A percentile compares a stretch with the other conserved stretches of the same genome.
These are phyloP conservation scores for Aspergillus indologenus DNA, from an alignment of 495 filamentous ascomycete genomes.

Conservation along the genomic window DNA sequence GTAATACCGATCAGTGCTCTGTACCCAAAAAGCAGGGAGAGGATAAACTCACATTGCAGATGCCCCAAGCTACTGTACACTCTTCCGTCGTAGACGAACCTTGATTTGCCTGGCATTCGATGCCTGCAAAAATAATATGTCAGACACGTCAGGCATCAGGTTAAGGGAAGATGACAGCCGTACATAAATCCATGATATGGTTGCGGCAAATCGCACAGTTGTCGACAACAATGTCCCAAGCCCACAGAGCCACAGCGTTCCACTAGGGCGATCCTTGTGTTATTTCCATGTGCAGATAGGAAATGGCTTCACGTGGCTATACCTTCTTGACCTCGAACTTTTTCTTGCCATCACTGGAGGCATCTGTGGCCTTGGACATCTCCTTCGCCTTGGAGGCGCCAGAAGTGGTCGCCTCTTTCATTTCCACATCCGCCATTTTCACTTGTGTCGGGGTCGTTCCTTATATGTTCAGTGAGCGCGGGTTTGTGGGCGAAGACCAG, in stretches of 20 bases:
- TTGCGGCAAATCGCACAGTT: slow-evolving; percentile 99
- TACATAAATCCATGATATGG: slow-evolving; percentile 99
- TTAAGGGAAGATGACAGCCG: slow-evolving; percentile 30
- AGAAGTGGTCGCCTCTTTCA: slow-evolving; percentile 72
- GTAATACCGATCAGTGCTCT: slow-evolving; percentile 2
- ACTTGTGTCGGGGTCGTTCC: not conserved
- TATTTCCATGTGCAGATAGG: slow-evolving; percentile 9
- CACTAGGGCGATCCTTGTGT: slow-evolving; percentile 54
- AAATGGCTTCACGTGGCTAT: slow-evolving; percentile 6
- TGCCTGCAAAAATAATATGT: slow-evolving; percentile 55
- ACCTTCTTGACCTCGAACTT: slow-evolving; percentile 99
- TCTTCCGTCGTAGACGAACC: slow-evolving; percentile 96
- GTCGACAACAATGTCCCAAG: slow-evolving; percentile 99
- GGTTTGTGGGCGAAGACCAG: not conserved
- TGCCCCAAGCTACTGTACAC: slow-evolving; percentile 98
- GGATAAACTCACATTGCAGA: slow-evolving; percentile 79
- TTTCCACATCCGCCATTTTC: slow-evolving; percentile 92
- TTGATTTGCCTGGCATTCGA: slow-evolving; percentile 99
- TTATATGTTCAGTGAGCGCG: not conserved
- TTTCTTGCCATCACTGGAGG: slow-evolving; percentile 73
- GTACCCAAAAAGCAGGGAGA: not conserved
- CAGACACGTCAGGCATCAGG: not conserved
- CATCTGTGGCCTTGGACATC: slow-evolving; percentile 53
- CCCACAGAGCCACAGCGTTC: slow-evolving; percentile 99
- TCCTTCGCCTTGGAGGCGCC: slow-evolving; percentile 57